A percentile compares a stretch with the other conserved stretches of the same genome.
These are phyloP conservation scores for Xylariomycetidae sp. DNA, from an alignment of 2,329 filamentous ascomycete species.

Conservation along the genomic window DNA sequence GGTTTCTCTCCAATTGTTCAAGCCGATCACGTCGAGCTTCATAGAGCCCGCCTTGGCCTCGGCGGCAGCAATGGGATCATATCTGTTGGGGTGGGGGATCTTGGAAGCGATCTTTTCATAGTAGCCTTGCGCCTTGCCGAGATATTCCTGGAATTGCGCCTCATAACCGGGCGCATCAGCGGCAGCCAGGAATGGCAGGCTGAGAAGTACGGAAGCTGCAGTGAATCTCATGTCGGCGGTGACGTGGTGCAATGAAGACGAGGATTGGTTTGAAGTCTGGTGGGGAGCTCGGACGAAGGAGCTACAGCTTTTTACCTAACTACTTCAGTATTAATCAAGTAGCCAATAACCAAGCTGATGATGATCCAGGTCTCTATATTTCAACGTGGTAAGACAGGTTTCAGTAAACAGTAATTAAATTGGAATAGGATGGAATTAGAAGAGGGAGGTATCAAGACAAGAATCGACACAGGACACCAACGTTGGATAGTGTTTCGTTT, in stretches of 20 bases:
- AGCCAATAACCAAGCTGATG: too few relatives aligned
- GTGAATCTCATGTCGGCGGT: constrained; percentile 55
- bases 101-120: constrained; percentile 47
- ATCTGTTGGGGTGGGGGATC: constrained; percentile 43
- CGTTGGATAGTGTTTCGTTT: too few relatives aligned
- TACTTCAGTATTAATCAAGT: too few relatives aligned
- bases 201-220: constrained; percentile 42
- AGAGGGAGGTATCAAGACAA: too few relatives aligned
- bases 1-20: constrained; percentile 67
- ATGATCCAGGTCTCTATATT: too few relatives aligned
- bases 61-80: constrained; percentile 38
- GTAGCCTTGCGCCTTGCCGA: constrained; percentile 55
- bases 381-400: too few relatives aligned
- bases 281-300: constrained; percentile 1
- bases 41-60: constrained; percentile 46
- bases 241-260: too few relatives aligned
- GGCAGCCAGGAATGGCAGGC: constrained; percentile 52
- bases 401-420: too few relatives aligned
- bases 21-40: constrained; percentile 54
- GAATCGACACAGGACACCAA: too few relatives aligned
- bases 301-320: too few relatives aligned
- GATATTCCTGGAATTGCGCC: constrained; percentile 59
- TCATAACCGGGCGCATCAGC: constrained; percentile 54
- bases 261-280: constrained; percentile 7
- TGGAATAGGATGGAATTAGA: too few relatives aligned